Conservation (phyloP, 2,329 filamentous ascomycete genomes). For the Exserohilum rostratum region DNA sequence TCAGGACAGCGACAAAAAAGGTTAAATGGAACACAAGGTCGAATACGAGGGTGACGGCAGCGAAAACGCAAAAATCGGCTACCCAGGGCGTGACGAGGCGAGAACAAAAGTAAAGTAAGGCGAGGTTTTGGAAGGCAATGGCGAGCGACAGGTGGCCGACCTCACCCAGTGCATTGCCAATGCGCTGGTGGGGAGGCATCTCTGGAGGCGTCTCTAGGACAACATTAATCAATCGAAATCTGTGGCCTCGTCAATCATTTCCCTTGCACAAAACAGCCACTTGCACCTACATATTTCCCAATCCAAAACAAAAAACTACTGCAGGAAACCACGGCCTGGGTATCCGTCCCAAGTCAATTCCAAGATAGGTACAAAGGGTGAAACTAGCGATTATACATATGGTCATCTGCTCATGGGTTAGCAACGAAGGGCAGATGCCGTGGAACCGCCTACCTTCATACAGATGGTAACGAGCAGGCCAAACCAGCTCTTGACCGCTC, state of each 20-base stretch:
- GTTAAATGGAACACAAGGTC: slow-evolving; percentile 81
- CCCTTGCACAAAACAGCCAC: neutral
- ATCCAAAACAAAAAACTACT: slow-evolving; percentile 75
- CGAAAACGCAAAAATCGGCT: slow-evolving; percentile 76
- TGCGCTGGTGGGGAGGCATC: slow-evolving; percentile 69
- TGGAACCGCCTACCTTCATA: slow-evolving; percentile 57
- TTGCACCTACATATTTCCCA: slow-evolving; percentile 69
- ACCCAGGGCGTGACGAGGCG: slow-evolving; percentile 72
- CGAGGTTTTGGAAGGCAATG: slow-evolving; percentile 71
- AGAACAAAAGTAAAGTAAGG: slow-evolving; percentile 70
- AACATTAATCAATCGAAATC: slow-evolving; percentile 76
- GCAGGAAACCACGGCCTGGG: slow-evolving; percentile 77
- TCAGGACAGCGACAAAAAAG: slow-evolving; percentile 79
- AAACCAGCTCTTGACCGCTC: slow-evolving; percentile 75
- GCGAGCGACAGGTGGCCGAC: slow-evolving; percentile 73
- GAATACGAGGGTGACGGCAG: slow-evolving; percentile 74
- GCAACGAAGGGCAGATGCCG: neutral
- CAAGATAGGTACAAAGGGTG: slow-evolving; percentile 76
- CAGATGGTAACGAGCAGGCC: slow-evolving; percentile 74
- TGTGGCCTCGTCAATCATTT: slow-evolving; percentile 28
- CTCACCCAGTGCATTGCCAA: slow-evolving; percentile 75
- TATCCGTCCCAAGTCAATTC: slow-evolving; percentile 76
- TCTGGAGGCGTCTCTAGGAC: slow-evolving; percentile 74
- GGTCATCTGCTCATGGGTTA: slow-evolving; percentile 54
- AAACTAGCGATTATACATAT: slow-evolving; percentile 80